Evolutionary conservation across 345 rosid genomes (phyloP).

Genomic region (Gossypium raimondii): DNA sequence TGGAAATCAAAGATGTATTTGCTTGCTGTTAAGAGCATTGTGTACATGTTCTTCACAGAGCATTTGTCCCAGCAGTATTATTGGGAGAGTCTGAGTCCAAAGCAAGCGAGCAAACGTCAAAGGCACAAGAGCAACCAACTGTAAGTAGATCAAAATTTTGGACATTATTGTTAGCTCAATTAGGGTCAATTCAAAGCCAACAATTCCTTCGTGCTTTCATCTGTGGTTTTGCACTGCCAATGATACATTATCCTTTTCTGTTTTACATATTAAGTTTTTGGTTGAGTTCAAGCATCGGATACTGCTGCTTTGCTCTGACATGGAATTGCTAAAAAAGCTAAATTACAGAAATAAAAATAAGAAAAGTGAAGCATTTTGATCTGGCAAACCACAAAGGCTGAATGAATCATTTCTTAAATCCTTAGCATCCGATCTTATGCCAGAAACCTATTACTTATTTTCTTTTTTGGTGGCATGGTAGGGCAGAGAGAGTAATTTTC

Average conservation of each 20-base stretch:
- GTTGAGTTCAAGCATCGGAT: not conserved
- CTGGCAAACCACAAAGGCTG: not conserved
- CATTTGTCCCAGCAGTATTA: conserved; percentile 97
- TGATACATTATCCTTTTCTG: not conserved
- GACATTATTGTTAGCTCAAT: not conserved
- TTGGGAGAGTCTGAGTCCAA: conserved; percentile 88
- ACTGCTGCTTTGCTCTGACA: not conserved
- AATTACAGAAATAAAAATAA: not conserved
- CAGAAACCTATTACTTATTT: no score
- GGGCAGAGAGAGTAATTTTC: not conserved
- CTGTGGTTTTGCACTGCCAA: not conserved
- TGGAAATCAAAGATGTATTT: not conserved
- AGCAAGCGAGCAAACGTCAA: conserved; percentile 66
- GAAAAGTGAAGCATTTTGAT: not conserved
- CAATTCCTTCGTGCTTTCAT: not conserved
- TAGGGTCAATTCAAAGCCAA: not conserved
- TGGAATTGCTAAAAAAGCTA: not conserved
- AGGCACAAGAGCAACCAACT: conserved; percentile 58
- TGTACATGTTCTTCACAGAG: conserved; percentile 49
- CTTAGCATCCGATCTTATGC: not conserved
- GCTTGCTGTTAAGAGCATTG: not conserved
- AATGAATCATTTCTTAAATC: not conserved
- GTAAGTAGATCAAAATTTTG: conserved; percentile 40
- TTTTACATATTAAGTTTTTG: not conserved
- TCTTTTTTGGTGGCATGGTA: not conserved